Evolutionary conservation across 257 asterid species (phyloP).

Genomic region (Coffea canephora): DNA sequence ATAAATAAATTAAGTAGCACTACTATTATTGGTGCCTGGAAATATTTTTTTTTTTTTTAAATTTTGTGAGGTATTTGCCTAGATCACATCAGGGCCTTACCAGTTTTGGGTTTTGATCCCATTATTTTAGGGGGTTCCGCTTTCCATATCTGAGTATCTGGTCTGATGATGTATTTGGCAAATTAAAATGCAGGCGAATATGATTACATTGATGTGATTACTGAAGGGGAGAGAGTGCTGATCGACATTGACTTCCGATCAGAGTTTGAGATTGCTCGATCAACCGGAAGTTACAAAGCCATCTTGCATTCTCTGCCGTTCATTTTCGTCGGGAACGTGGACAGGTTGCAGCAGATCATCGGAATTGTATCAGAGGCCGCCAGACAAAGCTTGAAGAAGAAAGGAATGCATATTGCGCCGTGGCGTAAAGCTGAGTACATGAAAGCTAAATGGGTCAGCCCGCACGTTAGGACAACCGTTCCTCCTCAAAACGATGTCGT

Average conservation of each 20-base stretch:
- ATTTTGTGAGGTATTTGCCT: neutral
- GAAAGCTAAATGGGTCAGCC: conserved; percentile 80
- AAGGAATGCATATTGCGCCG: conserved; percentile 93
- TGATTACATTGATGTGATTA: conserved; percentile 77
- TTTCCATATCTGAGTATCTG: neutral
- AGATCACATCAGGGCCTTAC: neutral
- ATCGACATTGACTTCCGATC: conserved; percentile 87
- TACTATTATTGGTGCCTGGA: no score
- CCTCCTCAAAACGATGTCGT: conserved; percentile 21
- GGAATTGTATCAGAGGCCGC: conserved; percentile 79
- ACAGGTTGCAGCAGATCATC: conserved; percentile 75
- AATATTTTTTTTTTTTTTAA: neutral
- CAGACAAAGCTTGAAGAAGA: conserved; percentile 73
- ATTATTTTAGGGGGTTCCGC: neutral
- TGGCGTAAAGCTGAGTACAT: conserved; percentile 89
- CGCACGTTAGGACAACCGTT: conserved; percentile 44
- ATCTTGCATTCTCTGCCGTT: conserved; percentile 61
- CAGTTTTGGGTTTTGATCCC: neutral
- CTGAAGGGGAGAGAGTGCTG: conserved; percentile 58
- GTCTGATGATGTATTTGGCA: neutral
- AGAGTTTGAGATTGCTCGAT: conserved; percentile 85
- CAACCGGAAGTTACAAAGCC: conserved; percentile 62
- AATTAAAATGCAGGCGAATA: conserved; percentile 53
- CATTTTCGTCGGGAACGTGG: conserved; percentile 75
- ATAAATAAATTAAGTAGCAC: neutral